A percentile compares a stretch with the other conserved stretches of the same genome.
Conservation (phyloP, 495 filamentous ascomycete species). For the Haplographium delicatum region DNA sequence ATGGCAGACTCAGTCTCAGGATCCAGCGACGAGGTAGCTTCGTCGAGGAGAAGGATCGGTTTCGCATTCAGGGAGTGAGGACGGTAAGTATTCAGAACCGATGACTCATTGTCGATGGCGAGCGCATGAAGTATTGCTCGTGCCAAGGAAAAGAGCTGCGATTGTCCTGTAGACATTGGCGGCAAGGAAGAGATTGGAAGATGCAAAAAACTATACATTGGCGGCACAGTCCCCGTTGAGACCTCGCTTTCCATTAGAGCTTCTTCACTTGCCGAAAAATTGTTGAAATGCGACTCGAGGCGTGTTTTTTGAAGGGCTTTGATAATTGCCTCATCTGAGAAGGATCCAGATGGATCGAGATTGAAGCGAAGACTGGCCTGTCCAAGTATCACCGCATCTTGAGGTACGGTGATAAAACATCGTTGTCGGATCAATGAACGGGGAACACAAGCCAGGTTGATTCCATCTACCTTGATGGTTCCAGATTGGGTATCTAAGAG, state of each 20-base stretch:
- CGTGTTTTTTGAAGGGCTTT: conserved; percentile 8
- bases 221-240: too few species aligned
- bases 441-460: conserved; percentile 12
- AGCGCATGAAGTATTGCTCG: conserved; percentile 47
- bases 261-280: too few species aligned
- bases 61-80: background rate
- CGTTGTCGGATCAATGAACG: conserved; percentile 6
- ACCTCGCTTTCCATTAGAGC: too few species aligned
- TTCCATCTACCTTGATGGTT: conserved; percentile 25
- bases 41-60: conserved; percentile 31
- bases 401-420: conserved; percentile 44
- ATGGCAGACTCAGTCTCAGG: conserved; percentile 52
- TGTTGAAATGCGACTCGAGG: conserved; percentile 27
- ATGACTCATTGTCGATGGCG: background rate
- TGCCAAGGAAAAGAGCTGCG: conserved; percentile 60
- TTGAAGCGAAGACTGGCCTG: conserved; percentile 51
- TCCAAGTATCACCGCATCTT: conserved; percentile 57
- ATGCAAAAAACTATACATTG: too few species aligned
- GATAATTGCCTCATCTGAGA: conserved; percentile 11
- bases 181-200: background rate
- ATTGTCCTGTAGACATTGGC: conserved; percentile 54
- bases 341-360: conserved; percentile 35
- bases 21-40: conserved; percentile 43
- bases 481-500: conserved; percentile 27
- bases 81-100: conserved; percentile 1